Evolutionary conservation across 163 green algal species (phyloP).

Genomic region (Chlorella variabilis): DNA sequence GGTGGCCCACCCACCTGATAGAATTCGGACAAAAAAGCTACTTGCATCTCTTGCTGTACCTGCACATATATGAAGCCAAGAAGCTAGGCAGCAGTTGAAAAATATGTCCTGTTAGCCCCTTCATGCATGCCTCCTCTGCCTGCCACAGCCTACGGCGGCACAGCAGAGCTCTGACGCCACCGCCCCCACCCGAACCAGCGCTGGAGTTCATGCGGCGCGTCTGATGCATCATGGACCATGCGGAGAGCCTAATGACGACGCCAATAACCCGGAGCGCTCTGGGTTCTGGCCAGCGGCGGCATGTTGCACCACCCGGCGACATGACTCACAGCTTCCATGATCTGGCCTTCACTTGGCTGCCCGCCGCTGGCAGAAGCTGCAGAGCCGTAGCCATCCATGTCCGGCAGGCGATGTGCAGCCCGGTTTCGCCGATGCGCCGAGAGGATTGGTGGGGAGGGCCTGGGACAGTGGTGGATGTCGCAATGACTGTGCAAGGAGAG

Average conservation of each 20-base stretch:
- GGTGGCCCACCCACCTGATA: conserved; percentile 55
- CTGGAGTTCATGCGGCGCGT: too few relatives aligned
- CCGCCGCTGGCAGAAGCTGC: background rate
- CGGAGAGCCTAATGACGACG: background rate
- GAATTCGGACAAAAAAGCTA: conserved; percentile 41
- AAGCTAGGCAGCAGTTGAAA: too few relatives aligned
- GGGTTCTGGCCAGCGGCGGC: background rate
- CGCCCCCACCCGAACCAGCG: too few relatives aligned
- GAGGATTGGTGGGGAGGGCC: too few relatives aligned
- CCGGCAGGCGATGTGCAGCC: background rate
- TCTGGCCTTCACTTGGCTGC: conserved; percentile 35
- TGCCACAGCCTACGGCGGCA: too few relatives aligned
- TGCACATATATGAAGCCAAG: too few relatives aligned
- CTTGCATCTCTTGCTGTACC: conserved; percentile 56
- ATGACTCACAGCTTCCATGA: conserved; percentile 51
- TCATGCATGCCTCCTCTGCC: too few relatives aligned
- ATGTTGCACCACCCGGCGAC: background rate
- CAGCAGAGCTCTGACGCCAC: too few relatives aligned
- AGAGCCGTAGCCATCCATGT: background rate
- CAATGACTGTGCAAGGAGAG: too few relatives aligned
- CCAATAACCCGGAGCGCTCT: background rate
- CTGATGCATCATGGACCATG: background rate
- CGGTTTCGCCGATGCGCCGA: too few relatives aligned
- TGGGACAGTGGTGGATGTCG: too few relatives aligned
- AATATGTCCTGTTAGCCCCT: too few relatives aligned